A percentile compares a stretch with the other conserved stretches of the same genome.
Conservation (phyloP, 2,329 filamentous ascomycete species). For the Biscogniauxia mediterranea region DNA sequence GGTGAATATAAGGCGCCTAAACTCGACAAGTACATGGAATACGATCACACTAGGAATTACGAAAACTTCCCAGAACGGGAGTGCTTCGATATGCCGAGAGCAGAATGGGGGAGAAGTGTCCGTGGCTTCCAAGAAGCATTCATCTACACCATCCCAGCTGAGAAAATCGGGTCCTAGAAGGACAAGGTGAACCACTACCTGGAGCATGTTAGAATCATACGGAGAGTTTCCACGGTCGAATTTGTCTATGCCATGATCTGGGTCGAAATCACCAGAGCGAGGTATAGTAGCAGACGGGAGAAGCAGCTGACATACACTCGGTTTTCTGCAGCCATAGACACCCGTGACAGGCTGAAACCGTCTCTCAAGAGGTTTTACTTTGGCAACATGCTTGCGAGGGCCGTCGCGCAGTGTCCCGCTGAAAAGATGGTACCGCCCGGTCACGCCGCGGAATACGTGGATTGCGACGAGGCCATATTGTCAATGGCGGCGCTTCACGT, state of each 20-base stretch:
- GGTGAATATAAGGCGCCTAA: background rate
- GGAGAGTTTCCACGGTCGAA: background rate
- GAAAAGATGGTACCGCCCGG: background rate
- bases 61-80: background rate
- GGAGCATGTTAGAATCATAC: background rate
- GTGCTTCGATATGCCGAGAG: background rate
- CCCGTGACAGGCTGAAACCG: constrained; percentile 1
- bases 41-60: background rate
- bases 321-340: background rate
- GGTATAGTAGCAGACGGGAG: background rate
- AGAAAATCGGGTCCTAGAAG: background rate
- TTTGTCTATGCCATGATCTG: constrained; percentile 4
- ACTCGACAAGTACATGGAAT: background rate
- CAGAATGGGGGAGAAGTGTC: background rate
- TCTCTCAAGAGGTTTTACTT: constrained; percentile 1
- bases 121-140: background rate
- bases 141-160: constrained; percentile 2
- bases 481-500: background rate
- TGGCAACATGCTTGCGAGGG: constrained; percentile 10
- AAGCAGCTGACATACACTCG: background rate
- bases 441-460: background rate
- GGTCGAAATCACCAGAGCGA: background rate
- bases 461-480: background rate
- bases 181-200: background rate
- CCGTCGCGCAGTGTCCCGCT: background rate